A percentile compares a stretch with the other conserved stretches of the same genome.
Conservation (phyloP, 129 eudicot species). For the Saussurea involucrata region DNA sequence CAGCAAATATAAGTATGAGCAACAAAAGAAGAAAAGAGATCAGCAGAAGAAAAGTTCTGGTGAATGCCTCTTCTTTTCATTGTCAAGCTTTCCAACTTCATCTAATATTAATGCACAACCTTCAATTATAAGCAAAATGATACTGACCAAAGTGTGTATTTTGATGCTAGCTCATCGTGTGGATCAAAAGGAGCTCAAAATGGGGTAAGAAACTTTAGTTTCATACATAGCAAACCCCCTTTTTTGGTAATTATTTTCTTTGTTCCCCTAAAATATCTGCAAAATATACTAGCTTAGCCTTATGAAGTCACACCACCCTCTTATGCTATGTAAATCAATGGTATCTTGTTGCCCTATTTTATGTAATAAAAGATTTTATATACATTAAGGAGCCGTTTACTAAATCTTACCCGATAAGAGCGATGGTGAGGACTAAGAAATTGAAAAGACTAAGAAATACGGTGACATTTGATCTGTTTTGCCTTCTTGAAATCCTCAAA, state of each 20-base stretch:
- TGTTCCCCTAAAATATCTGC: not conserved
- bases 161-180: slow-evolving; percentile 66
- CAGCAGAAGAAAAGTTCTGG: slow-evolving; percentile 90
- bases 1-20: slow-evolving; percentile 89
- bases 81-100: slow-evolving; percentile 3
- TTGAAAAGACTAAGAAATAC: too few relatives aligned
- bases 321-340: not conserved
- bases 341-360: not conserved
- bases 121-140: not conserved
- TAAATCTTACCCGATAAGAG: too few relatives aligned
- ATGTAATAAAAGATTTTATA: not conserved
- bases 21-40: slow-evolving; percentile 88
- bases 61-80: slow-evolving; percentile 35
- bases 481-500: too few relatives aligned
- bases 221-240: not conserved
- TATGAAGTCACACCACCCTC: not conserved
- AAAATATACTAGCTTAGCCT: not conserved
- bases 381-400: too few relatives aligned
- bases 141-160: slow-evolving; percentile 28
- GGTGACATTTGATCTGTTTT: too few relatives aligned
- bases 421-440: too few relatives aligned
- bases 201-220: slow-evolving; percentile 67
- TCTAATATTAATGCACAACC: slow-evolving; percentile 7
- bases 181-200: slow-evolving; percentile 89
- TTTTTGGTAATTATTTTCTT: not conserved